These are phyloP conservation scores for Populus hybrid DNA, from an alignment of 441 rosid species.

Conservation along the genomic window DNA sequence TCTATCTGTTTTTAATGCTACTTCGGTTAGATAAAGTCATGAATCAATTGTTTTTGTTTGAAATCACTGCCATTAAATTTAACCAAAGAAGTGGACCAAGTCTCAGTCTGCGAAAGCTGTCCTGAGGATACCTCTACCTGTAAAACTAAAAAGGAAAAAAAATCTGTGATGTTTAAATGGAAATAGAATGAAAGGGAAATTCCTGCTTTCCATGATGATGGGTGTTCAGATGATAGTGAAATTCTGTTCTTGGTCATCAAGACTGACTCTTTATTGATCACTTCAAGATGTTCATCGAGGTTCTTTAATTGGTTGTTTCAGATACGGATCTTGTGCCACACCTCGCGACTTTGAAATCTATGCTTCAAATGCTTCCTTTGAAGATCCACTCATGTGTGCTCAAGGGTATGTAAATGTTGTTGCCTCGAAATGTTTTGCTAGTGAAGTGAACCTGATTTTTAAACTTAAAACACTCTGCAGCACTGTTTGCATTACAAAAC, in stretches of 20 bases:
- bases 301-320: constrained; percentile 24
- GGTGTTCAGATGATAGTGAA: not conserved
- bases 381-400: constrained; percentile 88
- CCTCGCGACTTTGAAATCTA: constrained; percentile 72
- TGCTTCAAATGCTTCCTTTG: constrained; percentile 74
- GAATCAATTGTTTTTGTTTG: not conserved
- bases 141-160: no score
- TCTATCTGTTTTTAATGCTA: no score
- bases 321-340: constrained; percentile 70
- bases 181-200: not conserved
- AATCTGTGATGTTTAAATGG: not conserved
- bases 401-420: constrained; percentile 47
- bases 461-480: not conserved
- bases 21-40: not conserved
- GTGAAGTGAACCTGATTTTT: not conserved
- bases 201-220: not conserved
- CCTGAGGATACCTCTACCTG: no score
- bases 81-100: no score
- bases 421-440: not conserved
- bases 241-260: not conserved
- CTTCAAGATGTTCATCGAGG: not conserved
- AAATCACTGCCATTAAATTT: no score
- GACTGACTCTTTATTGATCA: not conserved
- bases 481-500: not conserved
- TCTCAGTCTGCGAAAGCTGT: no score